Conservation (phyloP, 2,329 filamentous ascomycete species). For the Sporothrix pseudoabietina region DNA sequence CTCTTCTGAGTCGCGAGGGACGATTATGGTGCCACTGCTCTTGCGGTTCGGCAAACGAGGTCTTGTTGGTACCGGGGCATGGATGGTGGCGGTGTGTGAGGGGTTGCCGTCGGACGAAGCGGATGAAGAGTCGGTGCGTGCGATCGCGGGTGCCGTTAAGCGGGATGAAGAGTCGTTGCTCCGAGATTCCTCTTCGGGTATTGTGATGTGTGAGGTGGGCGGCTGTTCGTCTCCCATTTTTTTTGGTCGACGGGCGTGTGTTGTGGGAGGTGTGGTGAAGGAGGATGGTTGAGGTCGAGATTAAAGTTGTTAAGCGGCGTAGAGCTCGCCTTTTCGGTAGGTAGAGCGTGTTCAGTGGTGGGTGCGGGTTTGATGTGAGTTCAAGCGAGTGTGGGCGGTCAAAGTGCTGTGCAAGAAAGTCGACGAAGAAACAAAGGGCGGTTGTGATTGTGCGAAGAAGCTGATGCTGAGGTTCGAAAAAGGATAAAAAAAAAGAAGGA, state of each 20-base stretch:
- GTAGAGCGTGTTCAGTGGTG: background rate
- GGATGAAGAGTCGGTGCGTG: slow-evolving; percentile 42
- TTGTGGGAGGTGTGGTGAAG: background rate
- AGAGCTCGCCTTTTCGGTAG: slow-evolving; percentile 14
- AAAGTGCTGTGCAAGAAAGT: background rate
- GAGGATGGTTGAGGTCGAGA: background rate
- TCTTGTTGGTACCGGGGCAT: slow-evolving; percentile 58
- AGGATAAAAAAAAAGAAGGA: background rate
- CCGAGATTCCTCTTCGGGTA: slow-evolving; percentile 19
- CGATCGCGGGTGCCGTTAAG: slow-evolving; percentile 8
- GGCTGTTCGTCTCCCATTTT: slow-evolving; percentile 25
- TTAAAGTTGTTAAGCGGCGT: background rate
- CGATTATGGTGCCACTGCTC: slow-evolving; percentile 80
- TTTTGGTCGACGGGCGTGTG: background rate
- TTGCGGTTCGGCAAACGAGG: slow-evolving; percentile 73
- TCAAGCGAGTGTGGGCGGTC: slow-evolving; percentile 14
- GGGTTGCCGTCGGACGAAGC: slow-evolving; percentile 35
- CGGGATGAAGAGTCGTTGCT: background rate
- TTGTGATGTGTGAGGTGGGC: slow-evolving; percentile 22
- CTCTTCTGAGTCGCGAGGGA: slow-evolving; percentile 68
- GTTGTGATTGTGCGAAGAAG: background rate
- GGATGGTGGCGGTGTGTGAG: slow-evolving; percentile 44
- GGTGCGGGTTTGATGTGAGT: background rate
- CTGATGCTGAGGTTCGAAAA: background rate
- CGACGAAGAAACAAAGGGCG: background rate